phyloP scores from a whole-genome alignment of 2,329 filamentous ascomycete genomes.

The Beauveria medogensis region DNA sequence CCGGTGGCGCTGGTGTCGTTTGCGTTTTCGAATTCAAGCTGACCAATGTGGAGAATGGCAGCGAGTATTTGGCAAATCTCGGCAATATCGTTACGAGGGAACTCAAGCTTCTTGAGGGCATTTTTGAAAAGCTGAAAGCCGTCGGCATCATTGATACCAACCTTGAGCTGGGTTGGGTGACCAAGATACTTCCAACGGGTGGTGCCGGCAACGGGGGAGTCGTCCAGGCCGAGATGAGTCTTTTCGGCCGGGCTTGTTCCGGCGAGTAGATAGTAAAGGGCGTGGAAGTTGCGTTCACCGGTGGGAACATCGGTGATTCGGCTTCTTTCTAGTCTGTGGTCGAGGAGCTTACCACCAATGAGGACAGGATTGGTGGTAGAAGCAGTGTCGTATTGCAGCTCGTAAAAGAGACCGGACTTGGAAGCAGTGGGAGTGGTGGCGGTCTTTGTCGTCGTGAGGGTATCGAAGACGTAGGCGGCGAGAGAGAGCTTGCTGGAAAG shows the following conservation, averaged over 20 bases:
- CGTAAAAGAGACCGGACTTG: conserved; percentile 90
- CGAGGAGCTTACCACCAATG: conserved; percentile 88
- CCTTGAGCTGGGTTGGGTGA: conserved; percentile 92
- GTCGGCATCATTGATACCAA: conserved; percentile 91
- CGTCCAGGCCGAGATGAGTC: conserved; percentile 63
- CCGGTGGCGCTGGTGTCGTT: conserved; percentile 69
- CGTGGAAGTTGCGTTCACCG: conserved; percentile 92
- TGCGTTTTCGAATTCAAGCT: conserved; percentile 84
- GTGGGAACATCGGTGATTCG: conserved; percentile 87
- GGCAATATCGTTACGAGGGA: conserved; percentile 85
- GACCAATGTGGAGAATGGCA: conserved; percentile 91
- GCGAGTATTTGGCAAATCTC: conserved; percentile 95
- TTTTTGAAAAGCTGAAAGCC: conserved; percentile 98
- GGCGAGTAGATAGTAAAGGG: conserved; percentile 89
- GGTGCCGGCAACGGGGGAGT: conserved; percentile 43
- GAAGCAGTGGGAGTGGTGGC: conserved; percentile 92
- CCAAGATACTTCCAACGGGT: conserved; percentile 95
- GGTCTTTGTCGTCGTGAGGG: conserved; percentile 93
- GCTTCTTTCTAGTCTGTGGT: conserved; percentile 87
- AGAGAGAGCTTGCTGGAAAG: conserved; percentile 89
- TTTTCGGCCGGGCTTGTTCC: conserved; percentile 90
- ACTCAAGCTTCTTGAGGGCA: conserved; percentile 86
- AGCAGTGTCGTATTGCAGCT: conserved; percentile 91
- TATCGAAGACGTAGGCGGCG: conserved; percentile 91
- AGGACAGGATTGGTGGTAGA: conserved; percentile 77